These are phyloP conservation scores for Beverwykella pulmonaria DNA, from an alignment of 495 filamentous ascomycete species.

Conservation along the genomic window DNA sequence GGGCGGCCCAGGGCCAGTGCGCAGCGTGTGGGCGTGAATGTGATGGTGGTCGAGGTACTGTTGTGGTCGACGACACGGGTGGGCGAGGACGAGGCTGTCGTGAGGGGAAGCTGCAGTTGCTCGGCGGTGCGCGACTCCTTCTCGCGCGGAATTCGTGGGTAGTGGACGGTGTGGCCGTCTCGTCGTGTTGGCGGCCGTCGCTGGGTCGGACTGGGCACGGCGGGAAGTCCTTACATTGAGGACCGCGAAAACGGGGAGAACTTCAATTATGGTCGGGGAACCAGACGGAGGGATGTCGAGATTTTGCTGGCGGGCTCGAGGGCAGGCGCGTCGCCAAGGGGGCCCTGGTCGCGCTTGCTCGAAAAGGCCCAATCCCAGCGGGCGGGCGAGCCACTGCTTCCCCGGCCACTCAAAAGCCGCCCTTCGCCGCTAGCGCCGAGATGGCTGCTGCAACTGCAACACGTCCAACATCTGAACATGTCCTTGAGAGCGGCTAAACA, in stretches of 20 bases:
- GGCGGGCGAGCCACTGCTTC: too few relatives aligned
- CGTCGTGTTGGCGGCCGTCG: background rate
- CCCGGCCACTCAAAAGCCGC: too few relatives aligned
- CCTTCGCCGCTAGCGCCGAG: too few relatives aligned
- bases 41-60: too few relatives aligned
- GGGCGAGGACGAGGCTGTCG: background rate
- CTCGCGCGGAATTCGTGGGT: background rate
- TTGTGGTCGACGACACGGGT: background rate
- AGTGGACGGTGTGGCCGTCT: background rate
- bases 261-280: background rate
- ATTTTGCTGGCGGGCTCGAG: too few relatives aligned
- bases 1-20: slow-evolving; percentile 9
- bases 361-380: too few relatives aligned
- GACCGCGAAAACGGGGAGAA: background rate
- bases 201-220: background rate
- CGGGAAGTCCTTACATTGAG: background rate
- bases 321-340: too few relatives aligned
- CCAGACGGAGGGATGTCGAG: background rate
- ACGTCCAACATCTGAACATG: too few relatives aligned
- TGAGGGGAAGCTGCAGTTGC: background rate
- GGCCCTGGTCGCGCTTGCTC: too few relatives aligned
- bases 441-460: too few relatives aligned
- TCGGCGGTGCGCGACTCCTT: background rate
- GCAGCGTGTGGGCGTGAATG: background rate
- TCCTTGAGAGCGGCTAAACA: too few relatives aligned